A percentile compares a stretch with the other conserved stretches of the same genome.
phyloP scores from a whole-genome alignment of 2,329 filamentous ascomycete species.

The Cercospora zeina region DNA sequence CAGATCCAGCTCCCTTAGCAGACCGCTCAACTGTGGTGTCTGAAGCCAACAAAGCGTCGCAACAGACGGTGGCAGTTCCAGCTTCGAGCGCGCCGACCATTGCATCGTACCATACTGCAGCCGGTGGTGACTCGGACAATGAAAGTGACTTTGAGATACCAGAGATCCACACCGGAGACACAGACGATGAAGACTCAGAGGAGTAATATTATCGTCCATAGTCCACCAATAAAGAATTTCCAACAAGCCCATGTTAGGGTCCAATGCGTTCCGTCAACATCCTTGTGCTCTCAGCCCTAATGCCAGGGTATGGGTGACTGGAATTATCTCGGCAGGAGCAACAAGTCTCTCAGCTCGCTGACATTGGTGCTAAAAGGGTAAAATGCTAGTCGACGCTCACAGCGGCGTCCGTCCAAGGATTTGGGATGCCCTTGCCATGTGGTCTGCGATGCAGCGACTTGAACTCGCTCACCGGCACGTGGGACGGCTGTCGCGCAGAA shows the following conservation, averaged over 20 bases:
- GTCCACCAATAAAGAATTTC: too few species aligned
- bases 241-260: neutral
- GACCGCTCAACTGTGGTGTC: neutral
- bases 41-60: neutral
- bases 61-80: slow-evolving; percentile 4
- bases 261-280: neutral
- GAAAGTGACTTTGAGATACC: slow-evolving; percentile 44
- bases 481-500: neutral
- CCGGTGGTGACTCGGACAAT: slow-evolving; percentile 27
- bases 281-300: slow-evolving; percentile 10
- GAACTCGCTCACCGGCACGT: neutral
- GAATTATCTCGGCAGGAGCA: slow-evolving; percentile 4
- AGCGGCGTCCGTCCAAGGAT: neutral
- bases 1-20: slow-evolving; percentile 10
- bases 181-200: slow-evolving; percentile 9
- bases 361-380: neutral
- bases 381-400: neutral
- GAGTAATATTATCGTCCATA: neutral
- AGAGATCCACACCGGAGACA: slow-evolving; percentile 15
- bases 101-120: slow-evolving; percentile 20
- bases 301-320: neutral
- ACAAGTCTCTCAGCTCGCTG: slow-evolving; percentile 8
- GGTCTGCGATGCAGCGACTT: neutral
- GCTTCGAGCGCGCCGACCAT: slow-evolving; percentile 12
- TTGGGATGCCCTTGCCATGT: neutral